Evolutionary conservation across 2,329 filamentous ascomycete species (phyloP).

Genomic region (Colletotrichum sidae): DNA sequence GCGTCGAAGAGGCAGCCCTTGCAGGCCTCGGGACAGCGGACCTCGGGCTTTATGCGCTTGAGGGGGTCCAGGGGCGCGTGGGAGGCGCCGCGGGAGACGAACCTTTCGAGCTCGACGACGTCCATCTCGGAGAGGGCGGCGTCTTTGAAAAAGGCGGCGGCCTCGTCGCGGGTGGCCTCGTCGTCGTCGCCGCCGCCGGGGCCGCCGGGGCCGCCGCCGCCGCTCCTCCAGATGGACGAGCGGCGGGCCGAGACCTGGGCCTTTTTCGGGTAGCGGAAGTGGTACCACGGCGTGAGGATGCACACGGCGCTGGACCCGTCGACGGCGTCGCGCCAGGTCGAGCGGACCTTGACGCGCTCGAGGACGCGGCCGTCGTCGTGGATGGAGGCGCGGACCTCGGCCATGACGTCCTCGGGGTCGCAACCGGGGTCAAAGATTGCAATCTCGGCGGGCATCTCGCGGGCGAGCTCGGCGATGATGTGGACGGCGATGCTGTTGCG

Average conservation of each 20-base stretch:
- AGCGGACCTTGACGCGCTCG: conserved; percentile 67
- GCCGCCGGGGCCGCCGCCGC: conserved; percentile 26
- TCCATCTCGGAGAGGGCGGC: conserved; percentile 43
- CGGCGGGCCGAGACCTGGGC: conserved; percentile 37
- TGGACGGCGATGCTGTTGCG: conserved; percentile 77
- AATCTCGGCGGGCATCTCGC: conserved; percentile 73
- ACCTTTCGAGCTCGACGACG: conserved; percentile 43
- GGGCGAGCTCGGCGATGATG: conserved; percentile 73
- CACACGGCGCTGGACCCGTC: conserved; percentile 53
- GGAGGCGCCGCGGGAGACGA: conserved; percentile 40
- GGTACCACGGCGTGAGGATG: conserved; percentile 65
- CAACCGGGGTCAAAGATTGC: conserved; percentile 77
- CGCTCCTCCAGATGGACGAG: conserved; percentile 32
- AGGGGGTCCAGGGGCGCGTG: conserved; percentile 59
- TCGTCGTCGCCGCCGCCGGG: conserved; percentile 11
- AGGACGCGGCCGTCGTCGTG: conserved; percentile 64
- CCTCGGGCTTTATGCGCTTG: conserved; percentile 50
- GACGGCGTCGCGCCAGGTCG: conserved; percentile 44
- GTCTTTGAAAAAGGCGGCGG: conserved; percentile 35
- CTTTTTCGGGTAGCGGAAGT: conserved; percentile 55
- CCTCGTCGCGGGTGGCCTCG: conserved; percentile 31
- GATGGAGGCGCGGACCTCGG: conserved; percentile 61
- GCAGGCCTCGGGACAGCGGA: conserved; percentile 60
- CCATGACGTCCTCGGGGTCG: conserved; percentile 61
- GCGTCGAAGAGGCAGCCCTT: conserved; percentile 55